Base-by-base conservation (phyloP, 2,329 filamentous ascomycete genomes). In the Penicillium sp. region DNA sequence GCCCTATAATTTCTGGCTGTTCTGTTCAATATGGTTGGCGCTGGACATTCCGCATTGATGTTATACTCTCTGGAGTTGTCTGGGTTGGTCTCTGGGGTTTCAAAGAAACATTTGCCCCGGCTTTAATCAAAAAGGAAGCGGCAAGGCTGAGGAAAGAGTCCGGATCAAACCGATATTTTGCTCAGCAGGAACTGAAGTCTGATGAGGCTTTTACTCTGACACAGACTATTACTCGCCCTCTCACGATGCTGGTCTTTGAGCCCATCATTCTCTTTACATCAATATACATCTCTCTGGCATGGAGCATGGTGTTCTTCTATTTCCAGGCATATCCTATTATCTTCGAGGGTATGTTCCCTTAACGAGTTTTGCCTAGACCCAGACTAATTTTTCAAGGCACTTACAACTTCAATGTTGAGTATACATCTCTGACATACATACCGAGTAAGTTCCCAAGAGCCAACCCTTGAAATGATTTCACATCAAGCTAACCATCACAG, bases 301-400 rank as follows among this genome's bases (percentile, higher is more conserved):
- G 91, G 68, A 82, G 79, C 3, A 81, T 87, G 58, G 84, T 87
- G 60, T 87, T 86, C 79, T 90, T 93, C 75, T 91, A 86, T 68
- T 91, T 93, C 65, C 86, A 91, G 70, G 87, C 88, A 2, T 93
- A 88, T 70, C 86, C 86, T 1, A 80, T 87, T 58, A 88, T 91
- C 61, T 93, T 90, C 71, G 77, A 82, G 56, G 66, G 70, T 70
- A 62, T 13, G 49, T 41, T 26, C 16, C n/a, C 14, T n/a, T 1
- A 14, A 4, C 11, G 10, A 5, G 10, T n/a, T 0, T 31, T 10
- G 5, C 2, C 1, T 5, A 50, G 24, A 48, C 52, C 11, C 8
- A 45, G 19, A 24, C 51, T 33, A n/a, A 48, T 7, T 22, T 13
- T 2, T 50, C 1, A 31, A 71, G 79, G 74, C 24, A 79, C 86